Evolutionary conservation across 495 filamentous ascomycete genomes (phyloP).

Genomic region (Aspergillus cavernicola): DNA sequence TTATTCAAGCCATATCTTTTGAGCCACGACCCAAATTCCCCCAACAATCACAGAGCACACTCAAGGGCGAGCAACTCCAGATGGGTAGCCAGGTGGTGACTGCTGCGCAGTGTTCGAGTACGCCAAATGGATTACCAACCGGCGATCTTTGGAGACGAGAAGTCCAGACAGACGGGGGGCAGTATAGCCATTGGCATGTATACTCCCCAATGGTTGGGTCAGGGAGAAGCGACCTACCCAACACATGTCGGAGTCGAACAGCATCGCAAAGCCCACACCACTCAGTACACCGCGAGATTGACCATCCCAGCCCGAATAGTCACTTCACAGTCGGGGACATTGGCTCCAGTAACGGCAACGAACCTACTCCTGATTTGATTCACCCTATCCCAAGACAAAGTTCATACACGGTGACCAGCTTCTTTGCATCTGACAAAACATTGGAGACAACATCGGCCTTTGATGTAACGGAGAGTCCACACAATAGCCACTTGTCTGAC

Average conservation of each 20-base stretch:
- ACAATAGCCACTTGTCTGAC: slow-evolving; percentile 1
- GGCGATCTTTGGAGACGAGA: background rate
- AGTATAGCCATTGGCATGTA: slow-evolving; percentile 8
- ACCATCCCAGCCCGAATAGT: background rate
- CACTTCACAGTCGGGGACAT: background rate
- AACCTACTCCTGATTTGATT: background rate
- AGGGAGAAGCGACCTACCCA: background rate
- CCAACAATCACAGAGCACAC: background rate
- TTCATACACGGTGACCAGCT: slow-evolving; percentile 8
- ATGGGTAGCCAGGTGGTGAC: background rate
- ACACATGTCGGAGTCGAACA: slow-evolving; percentile 6
- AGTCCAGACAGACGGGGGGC: background rate
- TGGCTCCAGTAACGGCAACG: background rate
- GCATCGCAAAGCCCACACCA: background rate
- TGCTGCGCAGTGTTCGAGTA: background rate
- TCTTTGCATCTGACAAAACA: slow-evolving; percentile 6
- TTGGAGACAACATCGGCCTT: background rate
- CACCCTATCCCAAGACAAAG: slow-evolving; percentile 15
- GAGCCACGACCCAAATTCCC: background rate
- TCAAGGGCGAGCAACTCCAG: background rate
- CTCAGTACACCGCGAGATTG: background rate
- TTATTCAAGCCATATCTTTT: background rate
- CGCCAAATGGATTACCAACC: slow-evolving; percentile 6
- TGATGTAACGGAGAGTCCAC: background rate
- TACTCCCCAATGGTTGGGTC: background rate